These are phyloP conservation scores for Hibiscus trionum DNA, from an alignment of 345 rosid genomes.

Conservation along the genomic window DNA sequence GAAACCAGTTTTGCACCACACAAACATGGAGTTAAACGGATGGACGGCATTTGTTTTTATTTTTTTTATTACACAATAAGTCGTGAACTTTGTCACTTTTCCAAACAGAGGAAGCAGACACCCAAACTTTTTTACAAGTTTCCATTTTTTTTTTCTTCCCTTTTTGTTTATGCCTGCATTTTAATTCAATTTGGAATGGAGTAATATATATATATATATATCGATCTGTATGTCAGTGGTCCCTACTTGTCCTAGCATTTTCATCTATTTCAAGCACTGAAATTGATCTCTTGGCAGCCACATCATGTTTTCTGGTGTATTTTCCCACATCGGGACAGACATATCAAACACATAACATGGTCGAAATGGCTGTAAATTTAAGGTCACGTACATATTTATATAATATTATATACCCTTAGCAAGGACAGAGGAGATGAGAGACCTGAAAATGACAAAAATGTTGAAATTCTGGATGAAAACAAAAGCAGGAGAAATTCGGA, in stretches of 20 bases:
- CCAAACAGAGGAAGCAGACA: neutral
- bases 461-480: neutral
- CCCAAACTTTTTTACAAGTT: neutral
- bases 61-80: neutral
- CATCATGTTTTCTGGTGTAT: constrained; percentile 1
- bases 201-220: neutral
- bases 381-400: neutral
- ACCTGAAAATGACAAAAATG: neutral
- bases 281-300: neutral
- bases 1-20: neutral
- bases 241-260: constrained; percentile 1
- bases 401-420: neutral
- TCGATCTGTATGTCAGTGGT: neutral
- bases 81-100: constrained; percentile 9
- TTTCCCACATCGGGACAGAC: neutral
- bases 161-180: neutral
- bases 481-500: neutral
- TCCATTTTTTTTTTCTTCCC: neutral
- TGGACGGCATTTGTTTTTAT: neutral
- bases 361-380: neutral
- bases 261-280: neutral
- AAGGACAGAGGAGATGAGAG: neutral
- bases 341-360: neutral
- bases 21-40: neutral
- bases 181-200: neutral